Evolutionary conservation across 108 stramenopile genomes (phyloP), one percentile per base, ranked within the genome.

Genomic region (Cyclotella choctawhatcheeana): DNA sequence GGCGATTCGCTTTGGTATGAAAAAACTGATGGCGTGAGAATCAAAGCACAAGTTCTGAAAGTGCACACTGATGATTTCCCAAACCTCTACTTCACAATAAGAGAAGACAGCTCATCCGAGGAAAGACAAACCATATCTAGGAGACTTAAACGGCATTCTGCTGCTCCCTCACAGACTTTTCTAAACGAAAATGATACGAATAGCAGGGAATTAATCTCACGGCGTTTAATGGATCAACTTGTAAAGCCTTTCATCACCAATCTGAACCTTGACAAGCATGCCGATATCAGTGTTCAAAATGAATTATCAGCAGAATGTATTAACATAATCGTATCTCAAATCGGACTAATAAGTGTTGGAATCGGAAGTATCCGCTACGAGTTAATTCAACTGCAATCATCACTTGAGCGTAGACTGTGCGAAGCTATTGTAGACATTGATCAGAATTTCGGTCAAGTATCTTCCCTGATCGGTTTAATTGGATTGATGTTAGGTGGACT

Each of bases 61-160:
- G 74, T 90, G 33, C 93, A 93, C 53, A 79, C 64, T 3, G 93
- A 93, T 67, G 73, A 86, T 31, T 86, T 85, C 45, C 76, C 83
- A 17, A 79, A 87, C 44, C 50, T 88, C 6, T 93, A 89, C 58
- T 93, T 87, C 52, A 87, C 89, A 17, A 88, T 93, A 44, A 67
- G 53, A 50, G 62, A 67, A 30, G 77, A 74, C 37, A 58, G 55
- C n/a, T 52, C 58, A 37, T 56, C 65, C 13, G 92, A 93, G 56
- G 92, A 93, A 56, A 63, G 85, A 21, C 93, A 93, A 55, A 93
- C 93, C 10, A 64, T 93, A 13, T 71, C 76, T 0, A 78, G 79
- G 13, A 69, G 90, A 52, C 65, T 93, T 43, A 73, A 63, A 53
- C 69, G 76, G 64, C 56, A 63, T 16, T 60, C 59, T 25, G 18